Evolutionary conservation across 352 stramenopile genomes (phyloP).

Genomic region (Phytophthora ohioensis): DNA sequence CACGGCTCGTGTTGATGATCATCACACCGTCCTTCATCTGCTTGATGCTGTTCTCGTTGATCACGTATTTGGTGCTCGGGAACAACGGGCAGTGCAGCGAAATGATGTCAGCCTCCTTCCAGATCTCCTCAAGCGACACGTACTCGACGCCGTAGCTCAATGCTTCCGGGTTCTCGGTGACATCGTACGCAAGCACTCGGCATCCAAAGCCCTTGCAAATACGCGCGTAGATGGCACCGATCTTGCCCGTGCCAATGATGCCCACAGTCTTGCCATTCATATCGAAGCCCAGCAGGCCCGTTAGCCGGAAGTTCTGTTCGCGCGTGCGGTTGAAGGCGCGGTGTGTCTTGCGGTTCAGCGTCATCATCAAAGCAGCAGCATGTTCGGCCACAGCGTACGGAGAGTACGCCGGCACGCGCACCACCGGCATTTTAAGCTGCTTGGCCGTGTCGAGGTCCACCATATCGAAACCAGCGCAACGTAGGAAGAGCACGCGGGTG

Average conservation of each 20-base stretch:
- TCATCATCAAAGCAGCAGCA: conserved; percentile 76
- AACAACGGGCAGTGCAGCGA: conserved; percentile 88
- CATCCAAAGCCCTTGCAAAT: conserved; percentile 44
- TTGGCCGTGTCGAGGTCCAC: conserved; percentile 71
- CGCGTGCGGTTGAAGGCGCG: conserved; percentile 78
- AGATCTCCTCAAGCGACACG: conserved; percentile 64
- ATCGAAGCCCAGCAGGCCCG: conserved; percentile 61
- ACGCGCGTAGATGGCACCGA: conserved; percentile 54
- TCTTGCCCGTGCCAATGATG: conserved; percentile 64
- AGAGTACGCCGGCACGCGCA: conserved; percentile 78
- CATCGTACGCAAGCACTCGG: conserved; percentile 74
- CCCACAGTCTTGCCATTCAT: conserved; percentile 78
- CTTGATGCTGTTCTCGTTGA: conserved; percentile 79
- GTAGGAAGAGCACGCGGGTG: conserved; percentile 73
- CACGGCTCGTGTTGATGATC: conserved; percentile 92
- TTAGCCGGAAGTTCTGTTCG: conserved; percentile 81
- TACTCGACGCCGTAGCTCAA: conserved; percentile 43
- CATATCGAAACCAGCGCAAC: conserved; percentile 84
- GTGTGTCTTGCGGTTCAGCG: conserved; percentile 82
- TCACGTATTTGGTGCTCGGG: conserved; percentile 81
- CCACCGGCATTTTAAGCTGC: conserved; percentile 63
- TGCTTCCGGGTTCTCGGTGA: conserved; percentile 58
- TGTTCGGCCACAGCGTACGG: conserved; percentile 84
- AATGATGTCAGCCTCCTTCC: conserved; percentile 82
- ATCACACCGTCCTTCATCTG: conserved; percentile 91